Evolutionary conservation across 2,329 filamentous ascomycete genomes (phyloP), one percentile per base, ranked within the genome.

Genomic region (Xylariaceae sp.): DNA sequence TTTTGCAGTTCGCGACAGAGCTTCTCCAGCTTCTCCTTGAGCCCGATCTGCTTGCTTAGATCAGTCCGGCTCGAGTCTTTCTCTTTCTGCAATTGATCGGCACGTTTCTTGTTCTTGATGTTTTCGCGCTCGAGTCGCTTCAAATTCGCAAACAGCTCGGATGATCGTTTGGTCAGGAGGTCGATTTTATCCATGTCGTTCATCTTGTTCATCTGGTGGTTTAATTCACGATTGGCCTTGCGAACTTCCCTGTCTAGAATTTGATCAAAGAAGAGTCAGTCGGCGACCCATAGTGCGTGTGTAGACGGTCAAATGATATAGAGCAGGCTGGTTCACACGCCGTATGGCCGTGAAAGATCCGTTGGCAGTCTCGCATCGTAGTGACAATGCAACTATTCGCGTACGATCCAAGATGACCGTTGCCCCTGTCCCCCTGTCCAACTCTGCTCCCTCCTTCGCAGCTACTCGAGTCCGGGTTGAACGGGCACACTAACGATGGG

Each of bases 1-100:
- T 93, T 89, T 61, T 95, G 94, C 57, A 99, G 82, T 74, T 99
- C 94, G 58, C 94, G 82, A 69, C 92, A 97, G 37, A 99, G 80
- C 73, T 97, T 99, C 76, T 99, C 94, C 51, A 99, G 80, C 76
- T 97, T 97, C 73, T 97, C 92, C 74, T 96, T 97, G 72, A 97
- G 85, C 1, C 88, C 89, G 17, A 89, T 87, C 18, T 92, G 93
- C 76, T 96, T 96, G 76, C 86, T 93, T 58, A 96, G 80, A 73
- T 99, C 94, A 51, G 88, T 89, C 68, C 92, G 86, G 59, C 89
- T 88, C 66, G 90, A 87, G 72, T 99, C 94, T 74, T 96, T 95
- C 70, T 99, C 94, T 73, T 97, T 99, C 74, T 99, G 94, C 57
- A 99, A 76, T 70, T 91, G 88, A 73, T 99, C 94, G 30, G 90